A percentile compares a stretch with the other conserved stretches of the same genome.
phyloP scores from a whole-genome alignment of 2,329 filamentous ascomycete species.

The Ploettnerulaceae sp. region DNA sequence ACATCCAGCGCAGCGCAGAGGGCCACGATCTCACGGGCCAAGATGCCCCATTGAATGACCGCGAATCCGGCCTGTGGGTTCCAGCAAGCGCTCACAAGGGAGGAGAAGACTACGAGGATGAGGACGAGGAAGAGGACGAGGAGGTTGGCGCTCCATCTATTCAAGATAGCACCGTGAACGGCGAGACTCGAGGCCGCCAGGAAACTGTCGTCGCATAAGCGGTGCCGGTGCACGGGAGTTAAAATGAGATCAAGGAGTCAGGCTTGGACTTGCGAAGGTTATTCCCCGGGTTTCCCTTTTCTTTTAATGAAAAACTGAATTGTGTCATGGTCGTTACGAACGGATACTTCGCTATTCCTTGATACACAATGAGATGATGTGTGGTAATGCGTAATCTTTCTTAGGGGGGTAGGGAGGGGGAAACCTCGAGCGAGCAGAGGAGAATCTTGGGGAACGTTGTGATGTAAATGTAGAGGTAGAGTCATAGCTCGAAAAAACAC shows the following conservation, averaged over 20 bases:
- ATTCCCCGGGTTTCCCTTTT: conserved; percentile 26
- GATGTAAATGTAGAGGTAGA: conserved; percentile 14
- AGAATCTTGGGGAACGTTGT: too few relatives aligned
- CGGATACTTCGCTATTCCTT: too few relatives aligned
- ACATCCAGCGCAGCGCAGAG: conserved; percentile 62
- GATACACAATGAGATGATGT: too few relatives aligned
- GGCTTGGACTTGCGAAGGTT: conserved; percentile 24
- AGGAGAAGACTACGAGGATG: conserved; percentile 55
- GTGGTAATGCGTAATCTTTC: conserved; percentile 20
- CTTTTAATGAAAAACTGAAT: neutral
- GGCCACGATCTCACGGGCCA: conserved; percentile 79
- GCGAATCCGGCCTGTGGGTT: conserved; percentile 76
- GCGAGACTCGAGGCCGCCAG: conserved; percentile 50
- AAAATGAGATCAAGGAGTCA: conserved; percentile 11
- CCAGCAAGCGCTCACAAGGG: conserved; percentile 61
- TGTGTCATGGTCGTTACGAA: neutral
- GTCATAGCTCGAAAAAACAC: too few relatives aligned
- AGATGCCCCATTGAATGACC: conserved; percentile 71
- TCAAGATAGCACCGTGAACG: conserved; percentile 49
- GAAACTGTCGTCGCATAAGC: conserved; percentile 39
- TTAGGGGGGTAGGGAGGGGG: too few relatives aligned
- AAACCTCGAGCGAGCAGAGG: too few relatives aligned
- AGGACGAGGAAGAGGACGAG: conserved; percentile 62
- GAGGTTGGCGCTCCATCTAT: conserved; percentile 46
- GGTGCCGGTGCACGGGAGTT: conserved; percentile 9